Percentiles rank a stretch among this genome's conserved stretches.
phyloP scores from a whole-genome alignment of 1,284 basidiomycete species.

The Vanrija humicola region DNA sequence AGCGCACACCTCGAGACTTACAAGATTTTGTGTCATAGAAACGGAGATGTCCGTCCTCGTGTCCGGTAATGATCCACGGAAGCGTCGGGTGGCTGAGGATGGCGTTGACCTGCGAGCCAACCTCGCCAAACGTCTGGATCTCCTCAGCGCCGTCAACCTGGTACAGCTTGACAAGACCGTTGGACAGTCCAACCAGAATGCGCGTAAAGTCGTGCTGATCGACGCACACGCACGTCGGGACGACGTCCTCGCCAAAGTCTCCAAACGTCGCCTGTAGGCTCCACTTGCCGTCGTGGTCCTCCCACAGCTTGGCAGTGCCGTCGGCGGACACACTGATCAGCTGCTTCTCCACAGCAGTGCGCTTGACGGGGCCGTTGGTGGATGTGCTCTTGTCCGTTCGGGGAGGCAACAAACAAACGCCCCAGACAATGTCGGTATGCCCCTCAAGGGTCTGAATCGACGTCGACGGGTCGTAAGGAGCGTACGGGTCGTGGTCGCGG shows the following conservation, averaged over 20 bases:
- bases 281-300: constrained; percentile 38
- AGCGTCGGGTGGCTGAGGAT: constrained; percentile 88
- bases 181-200: constrained; percentile 74
- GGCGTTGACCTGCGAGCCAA: constrained; percentile 76
- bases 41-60: constrained; percentile 90
- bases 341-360: constrained; percentile 48
- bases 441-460: constrained; percentile 77
- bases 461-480: constrained; percentile 75
- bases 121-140: constrained; percentile 56
- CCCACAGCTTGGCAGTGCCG: constrained; percentile 90
- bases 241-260: constrained; percentile 45
- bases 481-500: constrained; percentile 68
- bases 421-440: constrained; percentile 94
- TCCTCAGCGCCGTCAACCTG: constrained; percentile 82
- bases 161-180: constrained; percentile 84
- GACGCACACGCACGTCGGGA: constrained; percentile 65
- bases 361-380: constrained; percentile 1
- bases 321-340: constrained; percentile 88
- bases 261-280: constrained; percentile 25
- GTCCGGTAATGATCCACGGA: constrained; percentile 79
- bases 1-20: constrained; percentile 44
- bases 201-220: constrained; percentile 47
- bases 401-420: constrained; percentile 59
- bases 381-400: background rate
- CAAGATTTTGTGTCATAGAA: constrained; percentile 72